Conservation (phyloP, 257 asterid species). For the Salvia splendens region DNA sequence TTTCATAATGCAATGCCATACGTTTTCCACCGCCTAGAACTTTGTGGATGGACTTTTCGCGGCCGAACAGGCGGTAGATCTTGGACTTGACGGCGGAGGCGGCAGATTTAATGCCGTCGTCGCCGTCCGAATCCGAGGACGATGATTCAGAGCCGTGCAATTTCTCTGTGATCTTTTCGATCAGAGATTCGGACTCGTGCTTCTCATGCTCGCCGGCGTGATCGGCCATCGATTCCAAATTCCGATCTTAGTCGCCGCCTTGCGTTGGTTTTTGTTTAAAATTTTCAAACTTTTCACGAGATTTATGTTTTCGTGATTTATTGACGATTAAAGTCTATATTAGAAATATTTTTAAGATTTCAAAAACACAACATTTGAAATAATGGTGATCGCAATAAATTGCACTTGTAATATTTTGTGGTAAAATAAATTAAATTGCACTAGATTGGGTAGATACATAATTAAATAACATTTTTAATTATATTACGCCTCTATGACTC, state of each 20-base stretch:
- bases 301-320: constrained; percentile 10
- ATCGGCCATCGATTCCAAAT: constrained; percentile 60
- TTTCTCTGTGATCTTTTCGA: constrained; percentile 65
- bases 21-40: constrained; percentile 88
- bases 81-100: constrained; percentile 52
- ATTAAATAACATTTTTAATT: too few relatives aligned
- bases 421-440: too few relatives aligned
- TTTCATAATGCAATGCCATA: constrained; percentile 36
- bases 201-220: constrained; percentile 54
- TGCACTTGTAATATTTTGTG: too few relatives aligned
- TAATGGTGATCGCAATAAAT: too few relatives aligned
- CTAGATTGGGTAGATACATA: too few relatives aligned
- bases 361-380: too few relatives aligned
- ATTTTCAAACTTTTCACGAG: constrained; percentile 20
- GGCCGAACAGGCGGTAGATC: constrained; percentile 81
- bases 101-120: constrained; percentile 45
- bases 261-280: background rate
- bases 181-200: constrained; percentile 59
- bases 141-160: constrained; percentile 62
- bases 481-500: too few relatives aligned
- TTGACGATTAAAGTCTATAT: constrained; percentile 7
- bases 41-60: constrained; percentile 73
- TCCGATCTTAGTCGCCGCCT: constrained; percentile 50
- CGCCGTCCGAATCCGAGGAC: constrained; percentile 70
- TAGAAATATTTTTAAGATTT: too few relatives aligned